A percentile compares a stretch with the other conserved stretches of the same genome.
Conservation (phyloP, 1,284 basidiomycete genomes). For the Tilletia horrida region DNA sequence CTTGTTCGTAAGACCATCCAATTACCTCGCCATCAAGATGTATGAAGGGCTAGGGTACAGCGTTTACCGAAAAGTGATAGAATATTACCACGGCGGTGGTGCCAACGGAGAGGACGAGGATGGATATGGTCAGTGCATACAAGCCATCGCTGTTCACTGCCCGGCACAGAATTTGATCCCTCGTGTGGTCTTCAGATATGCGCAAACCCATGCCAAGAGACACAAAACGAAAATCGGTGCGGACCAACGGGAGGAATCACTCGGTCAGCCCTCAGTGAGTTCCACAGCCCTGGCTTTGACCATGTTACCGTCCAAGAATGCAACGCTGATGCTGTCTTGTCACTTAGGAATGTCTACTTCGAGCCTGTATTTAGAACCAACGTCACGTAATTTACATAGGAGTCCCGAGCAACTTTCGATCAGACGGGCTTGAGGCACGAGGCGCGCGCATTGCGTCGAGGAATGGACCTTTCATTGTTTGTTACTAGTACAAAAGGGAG, state of each 20-base stretch:
- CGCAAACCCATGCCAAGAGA: slow-evolving; percentile 57
- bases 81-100: slow-evolving; percentile 77
- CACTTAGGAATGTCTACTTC: not conserved
- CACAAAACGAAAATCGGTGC: slow-evolving; percentile 32
- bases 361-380: slow-evolving; percentile 8
- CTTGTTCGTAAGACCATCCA: slow-evolving; percentile 77
- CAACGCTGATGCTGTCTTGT: no score
- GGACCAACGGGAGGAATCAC: slow-evolving; percentile 36
- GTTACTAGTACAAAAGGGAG: no score
- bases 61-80: slow-evolving; percentile 75
- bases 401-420: no score
- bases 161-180: not conserved
- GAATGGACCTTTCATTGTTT: no score
- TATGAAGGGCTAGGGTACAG: slow-evolving; percentile 83
- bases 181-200: slow-evolving; percentile 66
- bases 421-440: no score
- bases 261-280: slow-evolving; percentile 47
- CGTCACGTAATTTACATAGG: not conserved
- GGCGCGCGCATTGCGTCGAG: no score
- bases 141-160: not conserved
- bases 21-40: slow-evolving; percentile 64
- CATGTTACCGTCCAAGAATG: no score
- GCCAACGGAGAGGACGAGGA: slow-evolving; percentile 69
- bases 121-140: slow-evolving; percentile 73
- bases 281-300: no score